These are phyloP conservation scores for Claviceps paspali DNA, from an alignment of 2,329 filamentous ascomycete genomes.

Conservation along the genomic window DNA sequence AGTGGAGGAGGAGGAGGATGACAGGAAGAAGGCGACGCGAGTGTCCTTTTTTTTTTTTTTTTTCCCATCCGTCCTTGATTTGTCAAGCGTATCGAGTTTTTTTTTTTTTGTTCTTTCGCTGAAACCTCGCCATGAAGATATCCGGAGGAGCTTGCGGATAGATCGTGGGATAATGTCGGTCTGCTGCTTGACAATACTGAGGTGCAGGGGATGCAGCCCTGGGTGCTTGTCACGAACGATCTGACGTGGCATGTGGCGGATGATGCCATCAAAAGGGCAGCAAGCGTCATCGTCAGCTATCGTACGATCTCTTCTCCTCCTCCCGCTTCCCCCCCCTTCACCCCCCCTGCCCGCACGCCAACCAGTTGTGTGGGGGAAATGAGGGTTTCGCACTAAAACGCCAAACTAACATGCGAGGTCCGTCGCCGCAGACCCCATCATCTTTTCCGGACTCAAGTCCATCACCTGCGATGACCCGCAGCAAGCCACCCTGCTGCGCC, in stretches of 20 bases:
- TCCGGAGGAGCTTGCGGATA: constrained; percentile 76
- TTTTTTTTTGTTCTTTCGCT: not conserved
- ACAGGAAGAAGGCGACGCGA: too few relatives aligned
- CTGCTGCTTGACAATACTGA: constrained; percentile 43
- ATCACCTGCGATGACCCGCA: constrained; percentile 74
- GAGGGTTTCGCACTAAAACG: too few relatives aligned
- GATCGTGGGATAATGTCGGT: constrained; percentile 93
- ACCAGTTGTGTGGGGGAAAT: too few relatives aligned
- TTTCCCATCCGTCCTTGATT: too few relatives aligned
- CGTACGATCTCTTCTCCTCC: too few relatives aligned
- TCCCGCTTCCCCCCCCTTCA: too few relatives aligned
- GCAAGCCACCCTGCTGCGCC: constrained; percentile 66
- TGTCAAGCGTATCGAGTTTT: too few relatives aligned
- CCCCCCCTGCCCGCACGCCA: too few relatives aligned
- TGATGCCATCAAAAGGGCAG: constrained; percentile 66
- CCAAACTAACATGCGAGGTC: too few relatives aligned
- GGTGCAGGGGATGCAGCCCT: constrained; percentile 13
- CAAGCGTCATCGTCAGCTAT: constrained; percentile 75
- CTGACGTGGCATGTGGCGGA: constrained; percentile 78
- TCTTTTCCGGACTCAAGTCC: constrained; percentile 84
- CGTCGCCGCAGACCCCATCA: constrained; percentile 71
- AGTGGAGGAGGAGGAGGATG: too few relatives aligned
- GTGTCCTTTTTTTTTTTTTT: not conserved
- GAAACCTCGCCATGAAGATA: constrained; percentile 41
- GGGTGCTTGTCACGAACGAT: constrained; percentile 60